Evolutionary conservation across 1,139 yeast genomes (phyloP), one percentile per base, ranked within the genome.

Genomic region (Protomyces pachydermus): DNA sequence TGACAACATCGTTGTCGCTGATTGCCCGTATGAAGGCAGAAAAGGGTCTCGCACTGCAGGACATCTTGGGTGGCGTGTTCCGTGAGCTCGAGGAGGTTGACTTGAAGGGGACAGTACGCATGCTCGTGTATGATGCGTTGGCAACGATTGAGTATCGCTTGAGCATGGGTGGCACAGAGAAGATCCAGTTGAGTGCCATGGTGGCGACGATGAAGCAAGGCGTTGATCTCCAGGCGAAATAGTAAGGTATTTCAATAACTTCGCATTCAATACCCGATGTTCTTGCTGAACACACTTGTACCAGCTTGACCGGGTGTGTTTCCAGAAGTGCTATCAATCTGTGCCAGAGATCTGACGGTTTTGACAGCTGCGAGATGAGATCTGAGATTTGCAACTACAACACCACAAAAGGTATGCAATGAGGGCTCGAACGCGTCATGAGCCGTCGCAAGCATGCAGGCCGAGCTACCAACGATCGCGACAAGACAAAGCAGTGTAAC

Each of bases 141-240:
- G 72, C 74, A 54, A 84, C 95, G 3, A 80, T 66, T 12, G 95
- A 69, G 81, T 85, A 91, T 74, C 86, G 96, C 0, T 85, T 95
- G 48, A 85, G 96, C 38, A 85, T 83, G 72, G 99, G 98, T 10
- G 98, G 98, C 1, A 88, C 85, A 72, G 97, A 91, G 68, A 87
- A 85, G 74, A 83, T 95, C 51, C 98, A 93, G 72, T 82, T 91
- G 56, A 87, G 95, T 72, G 98, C 97, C 1, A 84, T 89, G 65
- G 87, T 95, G 66, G 97, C 96, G 0, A 90, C 87, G 10, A 84
- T 93, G 52, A 91, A 91, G 74, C 79, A 78, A 34, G 85, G 88
- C 2, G 68, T 78, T 70, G 79, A 75, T 56, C 66, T 72, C 45
- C 75, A 72, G 62, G 74, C 64, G 16, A 53, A 37, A 54, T 57